Base-by-base conservation (phyloP, 2,329 filamentous ascomycete genomes). In the Fusarium anguioides region DNA sequence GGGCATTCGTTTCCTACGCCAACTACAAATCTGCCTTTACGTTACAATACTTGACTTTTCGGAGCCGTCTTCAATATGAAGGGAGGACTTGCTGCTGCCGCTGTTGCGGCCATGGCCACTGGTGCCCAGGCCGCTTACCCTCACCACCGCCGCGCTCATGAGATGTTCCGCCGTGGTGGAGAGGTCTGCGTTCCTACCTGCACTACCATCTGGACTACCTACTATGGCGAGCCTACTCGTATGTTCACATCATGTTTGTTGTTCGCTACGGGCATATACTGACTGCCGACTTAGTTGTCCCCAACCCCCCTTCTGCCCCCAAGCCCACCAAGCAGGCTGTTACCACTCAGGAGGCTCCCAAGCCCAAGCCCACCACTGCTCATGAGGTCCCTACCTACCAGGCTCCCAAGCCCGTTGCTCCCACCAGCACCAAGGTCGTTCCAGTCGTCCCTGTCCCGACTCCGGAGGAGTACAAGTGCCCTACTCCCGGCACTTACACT, bases 131-230 rank as follows among this genome's bases (percentile, higher is more conserved):
- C 86, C 69, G 79, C 76, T 68, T 80, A 82, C 72, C 80, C 84
- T 73, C 79, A 84, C 73, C 88, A 93, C 81, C 84, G 89, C 69
- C 88, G 89, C 73, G 83, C 80, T 60, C 89, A 91, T 79, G 81
- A 83, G 48, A 83, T 89, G 76, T 87, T 89, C 75, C 84, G 84
- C 82, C 82, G 81, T 75, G 60, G 60, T 46, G 76, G 72, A 69
- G 76, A 77, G 72, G 79, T 83, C 66, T 93, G 91, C 77, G 75
- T 80, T 33, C 81, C 81, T 46, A 85, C 85, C 65, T 95, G 91
- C 86, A 90, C 86, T 69, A 93, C 91, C 77, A 87, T 91, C 82
- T 91, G 89, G 80, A 86, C 86, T 78, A 92, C 89, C 75, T 85
- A 87, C 81, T 89, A 86, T 73, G 91, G 91, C 75, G 83, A 87